Evolutionary conservation across 2,329 filamentous ascomycete genomes (phyloP).

Genomic region (Colletotrichum siamense): DNA sequence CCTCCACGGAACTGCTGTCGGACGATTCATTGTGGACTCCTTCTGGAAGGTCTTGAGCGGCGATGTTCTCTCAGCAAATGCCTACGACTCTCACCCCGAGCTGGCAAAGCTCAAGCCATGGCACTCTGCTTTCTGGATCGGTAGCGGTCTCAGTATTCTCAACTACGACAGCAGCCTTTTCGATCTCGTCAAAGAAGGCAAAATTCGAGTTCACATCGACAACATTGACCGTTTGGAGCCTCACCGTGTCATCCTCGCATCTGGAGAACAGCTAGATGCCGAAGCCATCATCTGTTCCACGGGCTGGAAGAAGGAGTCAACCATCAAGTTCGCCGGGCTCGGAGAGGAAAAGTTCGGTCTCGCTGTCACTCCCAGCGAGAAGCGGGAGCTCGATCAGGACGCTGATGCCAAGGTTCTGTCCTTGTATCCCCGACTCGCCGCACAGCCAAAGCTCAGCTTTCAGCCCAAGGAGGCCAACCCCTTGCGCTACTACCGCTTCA

Average conservation of each 20-base stretch:
- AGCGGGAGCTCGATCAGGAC: constrained; percentile 1
- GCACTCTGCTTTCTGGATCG: constrained; percentile 51
- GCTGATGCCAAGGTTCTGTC: not conserved
- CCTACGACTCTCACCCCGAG: constrained; percentile 48
- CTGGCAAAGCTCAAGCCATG: constrained; percentile 45
- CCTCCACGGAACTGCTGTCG: constrained; percentile 55
- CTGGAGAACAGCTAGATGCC: constrained; percentile 41
- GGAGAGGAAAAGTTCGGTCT: not conserved
- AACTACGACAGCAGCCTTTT: constrained; percentile 59
- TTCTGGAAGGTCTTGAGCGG: constrained; percentile 56
- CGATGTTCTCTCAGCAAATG: constrained; percentile 51
- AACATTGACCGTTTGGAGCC: constrained; percentile 48
- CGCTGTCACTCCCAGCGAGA: not conserved
- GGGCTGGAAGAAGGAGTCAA: constrained; percentile 53
- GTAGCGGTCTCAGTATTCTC: constrained; percentile 55
- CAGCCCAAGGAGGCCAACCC: constrained; percentile 20
- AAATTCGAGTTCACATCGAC: constrained; percentile 51
- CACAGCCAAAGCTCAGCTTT: constrained; percentile 26
- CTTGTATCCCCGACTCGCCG: constrained; percentile 10
- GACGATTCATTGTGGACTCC: constrained; percentile 48
- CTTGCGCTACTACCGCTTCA: constrained; percentile 31
- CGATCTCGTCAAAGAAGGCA: constrained; percentile 53
- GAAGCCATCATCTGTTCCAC: constrained; percentile 57
- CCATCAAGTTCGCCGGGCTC: constrained; percentile 44
- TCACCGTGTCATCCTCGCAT: constrained; percentile 45